phyloP scores from a whole-genome alignment of 2,329 filamentous ascomycete species.

The Calonectria honghensis region DNA sequence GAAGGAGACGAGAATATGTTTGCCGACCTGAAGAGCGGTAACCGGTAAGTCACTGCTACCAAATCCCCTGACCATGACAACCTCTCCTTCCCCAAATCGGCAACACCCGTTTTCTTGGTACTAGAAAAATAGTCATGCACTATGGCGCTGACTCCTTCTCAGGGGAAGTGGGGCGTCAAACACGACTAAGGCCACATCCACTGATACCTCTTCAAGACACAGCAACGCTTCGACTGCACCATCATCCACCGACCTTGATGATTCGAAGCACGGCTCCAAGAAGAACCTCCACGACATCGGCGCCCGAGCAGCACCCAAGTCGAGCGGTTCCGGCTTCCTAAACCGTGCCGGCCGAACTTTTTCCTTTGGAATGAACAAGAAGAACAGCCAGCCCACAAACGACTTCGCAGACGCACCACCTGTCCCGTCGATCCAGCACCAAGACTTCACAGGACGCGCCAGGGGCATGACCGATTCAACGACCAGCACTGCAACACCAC shows the following conservation, averaged over 20 bases:
- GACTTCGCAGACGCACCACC: conserved; percentile 62
- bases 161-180: conserved; percentile 78
- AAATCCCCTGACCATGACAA: conserved; percentile 19
- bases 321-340: conserved; percentile 70
- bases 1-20: conserved; percentile 77
- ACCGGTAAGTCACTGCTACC: conserved; percentile 68
- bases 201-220: conserved; percentile 77
- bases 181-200: conserved; percentile 75
- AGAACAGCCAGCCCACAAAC: conserved; percentile 60
- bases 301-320: conserved; percentile 67
- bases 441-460: conserved; percentile 61
- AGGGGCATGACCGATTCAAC: conserved; percentile 74
- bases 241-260: conserved; percentile 70
- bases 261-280: conserved; percentile 58
- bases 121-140: conserved; percentile 55
- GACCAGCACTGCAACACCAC: conserved; percentile 71
- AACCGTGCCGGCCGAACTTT: conserved; percentile 75
- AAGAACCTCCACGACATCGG: conserved; percentile 62
- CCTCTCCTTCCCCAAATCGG: conserved; percentile 46
- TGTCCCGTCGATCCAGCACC: conserved; percentile 59
- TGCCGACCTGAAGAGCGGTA: conserved; percentile 71
- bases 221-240: conserved; percentile 78
- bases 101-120: conserved; percentile 47
- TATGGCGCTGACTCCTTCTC: conserved; percentile 61
- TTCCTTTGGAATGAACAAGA: conserved; percentile 76